Evolutionary conservation across 139 green algal species (phyloP), one percentile per base, ranked within the genome.

Genomic region (Chlamydomonas sp.): DNA sequence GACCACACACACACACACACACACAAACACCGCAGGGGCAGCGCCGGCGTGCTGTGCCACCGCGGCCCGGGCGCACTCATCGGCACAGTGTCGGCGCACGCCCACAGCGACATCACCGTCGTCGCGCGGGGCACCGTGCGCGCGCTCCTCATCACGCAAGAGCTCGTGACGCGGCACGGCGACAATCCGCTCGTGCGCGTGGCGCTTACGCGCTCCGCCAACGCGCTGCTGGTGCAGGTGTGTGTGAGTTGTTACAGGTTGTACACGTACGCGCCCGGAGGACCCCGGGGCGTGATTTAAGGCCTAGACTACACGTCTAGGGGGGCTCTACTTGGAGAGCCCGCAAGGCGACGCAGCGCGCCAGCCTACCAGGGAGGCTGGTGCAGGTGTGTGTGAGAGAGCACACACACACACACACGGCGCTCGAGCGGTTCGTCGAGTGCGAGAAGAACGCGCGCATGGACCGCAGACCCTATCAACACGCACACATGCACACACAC

Each of bases 151-250:
- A 64, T 64, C 54, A 10, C 10, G 8, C 54, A 64, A 10, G 54
- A 22, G 24, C 34, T 36, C 54, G 54, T 20, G 24, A 30, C 8
- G 22, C 24, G 34, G 54, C 30, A 64, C 24, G 16, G 54, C 24
- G 54, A 22, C 8, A 64, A 78, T 54, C 72, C 72, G 8, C 70
- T 69, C 36, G 72, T 78, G 13, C 65, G 70, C 39, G 72, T 65
- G n/a, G 72, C 72, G 20, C 37, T 78, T 26, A 69, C 73, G 59
- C 72, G 72, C 65, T 73, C 63, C 28, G 38, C 66, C 64, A 78
- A 78, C 58, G 65, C 72, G 10, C 38, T 37, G 30, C 43, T 78
- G 65, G 72, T 78, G 54, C 72, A 64, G 54, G 54, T 64, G 10
- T 20, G 54, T 57, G 47, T 28, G 47, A 57, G 22, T 16, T 57